Conservation (phyloP, 768 basidiomycete genomes). For the Sarcomyxa edulis region DNA sequence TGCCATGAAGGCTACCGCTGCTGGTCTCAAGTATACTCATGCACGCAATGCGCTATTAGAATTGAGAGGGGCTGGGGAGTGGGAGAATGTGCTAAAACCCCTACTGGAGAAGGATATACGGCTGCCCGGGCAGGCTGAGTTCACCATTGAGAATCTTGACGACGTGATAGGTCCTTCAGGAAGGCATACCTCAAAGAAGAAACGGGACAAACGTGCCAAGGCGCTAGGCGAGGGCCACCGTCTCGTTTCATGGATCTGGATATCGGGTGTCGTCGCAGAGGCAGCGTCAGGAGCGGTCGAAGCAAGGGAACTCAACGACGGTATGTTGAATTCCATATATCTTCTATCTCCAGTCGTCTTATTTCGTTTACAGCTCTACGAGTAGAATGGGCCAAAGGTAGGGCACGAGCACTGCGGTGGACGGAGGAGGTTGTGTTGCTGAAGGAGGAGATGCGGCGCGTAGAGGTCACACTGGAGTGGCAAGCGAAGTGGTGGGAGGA, state of each 20-base stretch:
- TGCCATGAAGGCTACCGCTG: neutral
- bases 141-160: neutral
- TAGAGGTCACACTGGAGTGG: slow-evolving; percentile 4
- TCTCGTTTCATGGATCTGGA: slow-evolving; percentile 9
- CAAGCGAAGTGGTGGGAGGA: slow-evolving; percentile 4
- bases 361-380: slow-evolving; percentile 3
- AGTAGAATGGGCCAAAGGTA: slow-evolving; percentile 4
- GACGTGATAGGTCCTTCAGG: slow-evolving; percentile 2
- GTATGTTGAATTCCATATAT: neutral
- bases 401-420: slow-evolving; percentile 4
- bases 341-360: neutral
- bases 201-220: too few species aligned
- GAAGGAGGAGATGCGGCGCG: slow-evolving; percentile 7
- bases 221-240: slow-evolving; percentile 4
- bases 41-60: slow-evolving; percentile 9
- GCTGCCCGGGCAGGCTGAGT: neutral
- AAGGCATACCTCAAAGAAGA: neutral
- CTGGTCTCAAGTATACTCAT: slow-evolving; percentile 12
- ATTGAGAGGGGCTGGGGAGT: slow-evolving; percentile 9
- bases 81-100: slow-evolving; percentile 9
- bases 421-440: slow-evolving; percentile 5
- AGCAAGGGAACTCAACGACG: slow-evolving; percentile 1
- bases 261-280: too few species aligned
- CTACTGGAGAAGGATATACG: slow-evolving; percentile 13
- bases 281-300: neutral